Base-by-base conservation (phyloP, 148 eudicot species). In the Silene latifolia region DNA sequence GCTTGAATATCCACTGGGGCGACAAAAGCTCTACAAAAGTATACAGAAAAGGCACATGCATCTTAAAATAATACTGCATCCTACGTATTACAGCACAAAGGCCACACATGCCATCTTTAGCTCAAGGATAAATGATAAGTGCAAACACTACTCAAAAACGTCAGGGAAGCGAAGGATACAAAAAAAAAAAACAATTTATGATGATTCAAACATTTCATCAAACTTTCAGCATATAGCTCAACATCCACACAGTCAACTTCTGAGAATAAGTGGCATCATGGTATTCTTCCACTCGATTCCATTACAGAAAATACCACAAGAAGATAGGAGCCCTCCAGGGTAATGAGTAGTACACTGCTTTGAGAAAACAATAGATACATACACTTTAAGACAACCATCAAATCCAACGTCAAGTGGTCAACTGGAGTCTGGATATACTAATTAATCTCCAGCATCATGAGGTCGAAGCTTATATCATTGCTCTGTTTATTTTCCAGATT, bases 1-100 rank as follows among this genome's bases (percentile, higher is more conserved):
- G 86, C 86, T 80, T 89, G 93, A 66, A 92, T 81, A 81, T 92
- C 98, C 39, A 75, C 87, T 57, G 98, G 97, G 65, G 90, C 88
- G 21, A 95, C 92, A 84, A 95, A 95, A 79, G 92, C 97, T 80
- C 98, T 95, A 87, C 80, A 75, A 73, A 78, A 68, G 59, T 13
- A 13, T 61, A 76, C 57, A 58, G 54, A 60, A 73, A 67, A 53
- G 1, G 42, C 59, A 76, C 73, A 72, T 46, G 23, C 74, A 59
- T 54, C 47, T 72, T 67, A 64, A 51, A 51, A 71, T 27, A 54
- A 54, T 18, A 25, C 70, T 65, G 53, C 66, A 72, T 24, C 59
- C 7, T 14, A 19, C 14, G 56, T 24, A 21, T 57, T 15, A 61
- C 35, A 29, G 29, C 8, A 20, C 25, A 7, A 58, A 4, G 42